Evolutionary conservation across 805 yeast species (phyloP).

Genomic region (Crinitomyces ghanaensis): DNA sequence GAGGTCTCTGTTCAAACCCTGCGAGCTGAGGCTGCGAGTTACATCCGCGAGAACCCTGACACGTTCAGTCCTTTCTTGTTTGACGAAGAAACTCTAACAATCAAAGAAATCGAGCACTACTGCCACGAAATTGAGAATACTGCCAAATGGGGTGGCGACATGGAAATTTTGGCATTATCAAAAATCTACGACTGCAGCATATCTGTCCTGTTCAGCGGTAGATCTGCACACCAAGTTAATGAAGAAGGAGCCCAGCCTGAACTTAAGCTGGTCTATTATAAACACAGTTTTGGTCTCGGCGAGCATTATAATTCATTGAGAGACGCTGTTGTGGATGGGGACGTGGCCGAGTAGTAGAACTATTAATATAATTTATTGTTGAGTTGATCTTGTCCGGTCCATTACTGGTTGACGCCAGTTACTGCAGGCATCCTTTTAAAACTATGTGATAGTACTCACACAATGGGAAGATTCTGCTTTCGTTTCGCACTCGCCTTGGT

Average conservation of each 20-base stretch:
- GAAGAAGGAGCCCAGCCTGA: slow-evolving; percentile 39
- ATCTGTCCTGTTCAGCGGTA: slow-evolving; percentile 67
- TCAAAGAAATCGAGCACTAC: slow-evolving; percentile 58
- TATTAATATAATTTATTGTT: no score
- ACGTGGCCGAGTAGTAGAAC: no score
- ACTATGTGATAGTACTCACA: no score
- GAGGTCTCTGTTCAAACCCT: slow-evolving; percentile 37
- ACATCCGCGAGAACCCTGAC: slow-evolving; percentile 53
- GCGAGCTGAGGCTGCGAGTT: slow-evolving; percentile 52
- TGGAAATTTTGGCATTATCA: slow-evolving; percentile 77
- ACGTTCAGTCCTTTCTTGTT: slow-evolving; percentile 73
- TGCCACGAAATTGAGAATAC: slow-evolving; percentile 58
- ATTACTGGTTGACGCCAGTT: no score
- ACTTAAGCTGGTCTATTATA: slow-evolving; percentile 67
- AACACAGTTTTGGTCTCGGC: slow-evolving; percentile 79
- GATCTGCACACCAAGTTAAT: slow-evolving; percentile 53
- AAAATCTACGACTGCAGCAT: slow-evolving; percentile 62
- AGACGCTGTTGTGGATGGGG: no score
- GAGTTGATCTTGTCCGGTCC: no score
- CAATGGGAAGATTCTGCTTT: no score
- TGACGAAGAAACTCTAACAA: slow-evolving; percentile 59
- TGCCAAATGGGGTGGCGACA: slow-evolving; percentile 93
- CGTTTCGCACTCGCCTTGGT: no score
- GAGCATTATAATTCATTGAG: slow-evolving; percentile 83
- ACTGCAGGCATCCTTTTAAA: no score